Evolutionary conservation across 176 grass and related monocot species (phyloP), one percentile per base, ranked within the genome.

Genomic region (Aegilops sharonensis): DNA sequence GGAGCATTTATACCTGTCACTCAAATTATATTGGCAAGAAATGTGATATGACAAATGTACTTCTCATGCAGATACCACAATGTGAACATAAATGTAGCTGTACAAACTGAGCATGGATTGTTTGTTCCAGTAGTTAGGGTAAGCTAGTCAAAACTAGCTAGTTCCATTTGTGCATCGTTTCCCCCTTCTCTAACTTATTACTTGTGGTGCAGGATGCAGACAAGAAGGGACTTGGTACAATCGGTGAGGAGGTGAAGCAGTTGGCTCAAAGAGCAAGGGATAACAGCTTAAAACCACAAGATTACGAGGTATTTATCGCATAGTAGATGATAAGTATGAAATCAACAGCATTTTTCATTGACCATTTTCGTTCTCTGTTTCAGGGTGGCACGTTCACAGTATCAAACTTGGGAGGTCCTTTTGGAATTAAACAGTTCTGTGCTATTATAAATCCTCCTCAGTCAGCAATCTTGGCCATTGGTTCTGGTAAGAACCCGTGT

Each of bases 401-500:
- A 15, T 96, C 97, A 12, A 98, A 96, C 72, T 80, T 98, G 84
- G 97, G 97, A 90, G 97, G 97, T 35, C 97, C 94, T 65, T 98
- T 94, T 50, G 97, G 97, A 74, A 86, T 98, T 83, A 98, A 95
- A 56, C 94, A 98, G 85, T 98, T 98, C 70, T 96, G 94, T 71
- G 97, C 97, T 64, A 98, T 95, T 48, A 88, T 98, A 83, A 98
- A 96, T 87, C 97, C 93, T 82, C 97, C 97, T 42, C 97, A 98
- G 78, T 92, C 92, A 8, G 97, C 91, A 64, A 98, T 98, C 78
- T 91, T 98, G 88, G 97, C 97, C 47, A 86, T 94, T 87, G 97
- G 94, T 84, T 95, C 96, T 85, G 96, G 96, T 98, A 92, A 87
- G 12, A 73, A 68, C 0, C 76, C 21, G 0, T 69, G 8, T 74